Conservation (phyloP, 176 grass and related monocot species). For the Avena insularis region DNA sequence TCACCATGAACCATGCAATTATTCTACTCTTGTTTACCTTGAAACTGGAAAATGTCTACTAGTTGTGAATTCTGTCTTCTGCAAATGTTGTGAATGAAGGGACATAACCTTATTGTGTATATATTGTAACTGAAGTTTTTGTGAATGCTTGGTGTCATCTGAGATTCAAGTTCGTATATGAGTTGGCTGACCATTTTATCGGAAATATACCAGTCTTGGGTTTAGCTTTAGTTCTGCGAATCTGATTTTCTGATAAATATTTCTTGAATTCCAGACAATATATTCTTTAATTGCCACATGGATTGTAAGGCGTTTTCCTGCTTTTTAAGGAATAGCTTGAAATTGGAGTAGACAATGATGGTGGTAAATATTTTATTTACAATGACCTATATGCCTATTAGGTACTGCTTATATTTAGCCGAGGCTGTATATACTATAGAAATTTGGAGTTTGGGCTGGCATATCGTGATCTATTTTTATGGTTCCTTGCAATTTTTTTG, state of each 20-base stretch:
- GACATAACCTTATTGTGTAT: not conserved
- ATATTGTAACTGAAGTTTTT: not conserved
- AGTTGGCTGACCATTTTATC: not conserved
- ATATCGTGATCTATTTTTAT: not conserved
- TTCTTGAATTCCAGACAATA: not conserved
- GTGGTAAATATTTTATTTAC: not conserved
- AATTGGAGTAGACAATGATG: not conserved
- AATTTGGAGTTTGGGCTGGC: not conserved
- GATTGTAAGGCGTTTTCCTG: not conserved
- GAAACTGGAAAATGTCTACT: not conserved
- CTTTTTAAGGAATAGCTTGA: not conserved
- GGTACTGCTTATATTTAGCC: not conserved
- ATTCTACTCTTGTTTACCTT: not conserved
- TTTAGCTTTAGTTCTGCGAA: not conserved
- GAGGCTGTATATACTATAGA: not conserved
- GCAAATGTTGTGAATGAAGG: not conserved
- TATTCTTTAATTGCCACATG: not conserved
- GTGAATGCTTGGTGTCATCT: constrained; percentile 9
- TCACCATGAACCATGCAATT: not conserved
- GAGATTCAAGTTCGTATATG: not conserved
- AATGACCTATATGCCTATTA: not conserved
- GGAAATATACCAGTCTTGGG: not conserved
- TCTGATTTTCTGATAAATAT: not conserved
- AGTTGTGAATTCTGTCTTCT: constrained; percentile 13
- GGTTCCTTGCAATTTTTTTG: not conserved